These are phyloP conservation scores for Ceratocystis cubensis DNA, from an alignment of 2,329 filamentous ascomycete species.

Conservation along the genomic window DNA sequence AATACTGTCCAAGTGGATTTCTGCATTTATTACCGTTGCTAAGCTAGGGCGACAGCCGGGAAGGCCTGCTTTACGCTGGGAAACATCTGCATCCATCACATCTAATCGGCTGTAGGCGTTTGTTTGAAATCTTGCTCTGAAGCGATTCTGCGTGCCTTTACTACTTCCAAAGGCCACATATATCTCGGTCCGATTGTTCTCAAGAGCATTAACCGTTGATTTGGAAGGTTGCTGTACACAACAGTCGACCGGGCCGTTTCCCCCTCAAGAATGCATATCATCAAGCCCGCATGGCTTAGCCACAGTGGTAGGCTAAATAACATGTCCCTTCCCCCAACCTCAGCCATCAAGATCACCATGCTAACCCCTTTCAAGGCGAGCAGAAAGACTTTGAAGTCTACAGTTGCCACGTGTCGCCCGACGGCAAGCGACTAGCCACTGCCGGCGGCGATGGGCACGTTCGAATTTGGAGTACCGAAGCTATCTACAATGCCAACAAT, in stretches of 20 bases:
- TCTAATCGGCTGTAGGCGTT: background rate
- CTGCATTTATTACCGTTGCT: background rate
- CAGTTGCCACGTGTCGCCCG: constrained; percentile 92
- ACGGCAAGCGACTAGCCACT: constrained; percentile 82
- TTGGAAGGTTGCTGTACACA: background rate
- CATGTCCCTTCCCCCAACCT: background rate
- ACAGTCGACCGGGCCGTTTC: background rate
- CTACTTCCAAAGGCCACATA: background rate
- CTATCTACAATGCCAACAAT: constrained; percentile 70
- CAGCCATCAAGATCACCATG: background rate
- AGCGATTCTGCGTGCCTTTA: background rate
- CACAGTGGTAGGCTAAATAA: constrained; percentile 48
- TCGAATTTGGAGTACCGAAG: constrained; percentile 92
- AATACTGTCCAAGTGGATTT: background rate
- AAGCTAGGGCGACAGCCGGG: background rate
- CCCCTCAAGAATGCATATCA: constrained; percentile 58
- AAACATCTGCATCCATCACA: background rate
- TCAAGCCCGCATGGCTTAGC: constrained; percentile 91
- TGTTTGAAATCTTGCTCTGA: background rate
- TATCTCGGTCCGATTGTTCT: background rate
- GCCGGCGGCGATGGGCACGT: constrained; percentile 96
- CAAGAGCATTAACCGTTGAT: too few species aligned
- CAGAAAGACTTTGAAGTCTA: constrained; percentile 98
- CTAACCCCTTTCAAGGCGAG: constrained; percentile 41
- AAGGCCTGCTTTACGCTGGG: background rate